Conservation (phyloP, 2,329 filamentous ascomycete species). For the Aaosphaeria arxii region DNA sequence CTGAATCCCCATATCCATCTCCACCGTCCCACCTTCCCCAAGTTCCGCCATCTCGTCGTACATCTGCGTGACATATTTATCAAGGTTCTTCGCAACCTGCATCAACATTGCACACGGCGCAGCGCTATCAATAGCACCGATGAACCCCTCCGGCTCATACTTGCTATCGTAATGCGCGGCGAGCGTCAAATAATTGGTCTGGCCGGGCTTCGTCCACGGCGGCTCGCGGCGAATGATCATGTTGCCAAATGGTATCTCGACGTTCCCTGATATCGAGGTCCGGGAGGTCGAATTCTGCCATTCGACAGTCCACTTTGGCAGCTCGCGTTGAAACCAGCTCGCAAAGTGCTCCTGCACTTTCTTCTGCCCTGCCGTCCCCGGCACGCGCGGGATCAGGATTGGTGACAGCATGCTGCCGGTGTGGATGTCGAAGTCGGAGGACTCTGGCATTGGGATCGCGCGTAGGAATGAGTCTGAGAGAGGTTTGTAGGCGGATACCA, state of each 20-base stretch:
- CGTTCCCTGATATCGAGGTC: conserved; percentile 71
- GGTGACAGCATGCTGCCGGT: conserved; percentile 75
- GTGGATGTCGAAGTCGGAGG: conserved; percentile 72
- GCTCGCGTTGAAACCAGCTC: conserved; percentile 70
- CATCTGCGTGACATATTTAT: conserved; percentile 74
- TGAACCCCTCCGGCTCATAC: conserved; percentile 75
- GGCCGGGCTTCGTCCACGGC: conserved; percentile 70
- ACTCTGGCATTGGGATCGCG: conserved; percentile 66
- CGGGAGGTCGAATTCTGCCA: conserved; percentile 88
- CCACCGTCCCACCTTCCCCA: conserved; percentile 55
- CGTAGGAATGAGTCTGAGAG: conserved; percentile 74
- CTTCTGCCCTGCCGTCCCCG: conserved; percentile 74
- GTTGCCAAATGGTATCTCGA: conserved; percentile 78
- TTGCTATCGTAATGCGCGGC: conserved; percentile 95
- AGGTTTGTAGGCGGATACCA: conserved; percentile 44
- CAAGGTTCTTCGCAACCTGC: conserved; percentile 78
- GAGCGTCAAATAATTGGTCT: conserved; percentile 77
- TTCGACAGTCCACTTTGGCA: conserved; percentile 76
- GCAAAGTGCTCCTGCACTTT: conserved; percentile 78
- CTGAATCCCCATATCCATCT: conserved; percentile 80
- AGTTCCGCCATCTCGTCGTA: conserved; percentile 69
- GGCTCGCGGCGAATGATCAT: conserved; percentile 85
- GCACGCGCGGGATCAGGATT: conserved; percentile 83
- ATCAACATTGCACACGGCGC: conserved; percentile 92
- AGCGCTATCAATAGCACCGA: conserved; percentile 90